These are phyloP conservation scores for Quillaja saponaria DNA, from an alignment of 306 rosid genomes.

Conservation along the genomic window DNA sequence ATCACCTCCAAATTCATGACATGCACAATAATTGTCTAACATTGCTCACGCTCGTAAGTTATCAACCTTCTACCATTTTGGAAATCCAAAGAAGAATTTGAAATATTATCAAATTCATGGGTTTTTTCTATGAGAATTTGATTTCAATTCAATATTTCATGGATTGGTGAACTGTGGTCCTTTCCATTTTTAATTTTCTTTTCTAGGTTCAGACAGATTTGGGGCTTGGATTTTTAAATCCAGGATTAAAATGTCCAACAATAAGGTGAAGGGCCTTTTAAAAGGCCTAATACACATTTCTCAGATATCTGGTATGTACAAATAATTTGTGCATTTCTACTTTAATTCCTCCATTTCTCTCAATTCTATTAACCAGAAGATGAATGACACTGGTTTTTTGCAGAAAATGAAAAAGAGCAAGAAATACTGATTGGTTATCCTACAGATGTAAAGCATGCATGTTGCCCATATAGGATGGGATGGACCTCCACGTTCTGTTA, in stretches of 20 bases:
- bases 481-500: constrained; percentile 79
- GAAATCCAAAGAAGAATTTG: constrained; percentile 13
- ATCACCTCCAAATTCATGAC: constrained; percentile 28
- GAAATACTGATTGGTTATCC: constrained; percentile 84
- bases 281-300: constrained; percentile 87
- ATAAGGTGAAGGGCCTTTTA: constrained; percentile 87
- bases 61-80: constrained; percentile 12
- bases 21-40: constrained; percentile 48
- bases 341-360: background rate
- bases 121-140: constrained; percentile 18
- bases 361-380: background rate
- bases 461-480: constrained; percentile 92
- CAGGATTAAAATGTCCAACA: constrained; percentile 48
- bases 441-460: constrained; percentile 95
- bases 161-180: constrained; percentile 14
- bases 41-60: constrained; percentile 21
- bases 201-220: background rate
- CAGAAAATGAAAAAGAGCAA: constrained; percentile 69
- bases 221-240: background rate
- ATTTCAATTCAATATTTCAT: constrained; percentile 27
- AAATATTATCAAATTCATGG: constrained; percentile 25
- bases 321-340: background rate
- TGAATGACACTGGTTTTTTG: constrained; percentile 5
- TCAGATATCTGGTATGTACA: constrained; percentile 78
- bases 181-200: background rate